Conservation (phyloP, 2,329 filamentous ascomycete species). For the Aureobasidium mangrovei region DNA sequence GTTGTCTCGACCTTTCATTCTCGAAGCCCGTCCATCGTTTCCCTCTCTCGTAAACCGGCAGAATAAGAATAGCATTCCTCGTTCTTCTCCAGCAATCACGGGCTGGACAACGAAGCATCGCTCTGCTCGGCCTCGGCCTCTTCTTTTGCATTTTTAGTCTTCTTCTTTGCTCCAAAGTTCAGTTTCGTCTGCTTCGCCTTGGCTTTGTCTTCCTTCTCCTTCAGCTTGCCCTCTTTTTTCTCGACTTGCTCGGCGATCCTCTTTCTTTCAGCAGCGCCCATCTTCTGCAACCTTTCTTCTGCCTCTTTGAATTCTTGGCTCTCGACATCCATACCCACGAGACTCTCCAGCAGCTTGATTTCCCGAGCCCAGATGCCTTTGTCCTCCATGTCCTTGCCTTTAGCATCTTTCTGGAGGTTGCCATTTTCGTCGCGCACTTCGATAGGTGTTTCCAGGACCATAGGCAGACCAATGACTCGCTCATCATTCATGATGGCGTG, state of each 20-base stretch:
- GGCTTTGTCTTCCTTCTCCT: slow-evolving; percentile 22
- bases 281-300: slow-evolving; percentile 56
- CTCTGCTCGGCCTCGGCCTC: slow-evolving; percentile 13
- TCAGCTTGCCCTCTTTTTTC: slow-evolving; percentile 49
- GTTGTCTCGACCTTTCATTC: too few species aligned
- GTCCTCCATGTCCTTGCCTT: slow-evolving; percentile 56
- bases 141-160: slow-evolving; percentile 23
- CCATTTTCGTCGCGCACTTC: slow-evolving; percentile 59
- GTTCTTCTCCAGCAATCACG: not conserved
- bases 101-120: not conserved
- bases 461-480: slow-evolving; percentile 67
- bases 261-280: slow-evolving; percentile 61
- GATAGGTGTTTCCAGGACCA: slow-evolving; percentile 95
- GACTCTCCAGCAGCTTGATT: slow-evolving; percentile 84
- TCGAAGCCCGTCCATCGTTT: too few species aligned
- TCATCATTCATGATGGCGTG: slow-evolving; percentile 81
- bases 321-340: slow-evolving; percentile 76
- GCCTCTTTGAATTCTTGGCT: slow-evolving; percentile 60
- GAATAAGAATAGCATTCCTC: not conserved
- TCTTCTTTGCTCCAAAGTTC: slow-evolving; percentile 63
- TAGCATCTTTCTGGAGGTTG: slow-evolving; percentile 37
- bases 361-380: slow-evolving; percentile 81
- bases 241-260: slow-evolving; percentile 74
- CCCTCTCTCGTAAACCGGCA: too few species aligned
- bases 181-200: slow-evolving; percentile 62